Conservation (phyloP, 176 grass and related monocot genomes). For the Cymbopogon citratus region DNA sequence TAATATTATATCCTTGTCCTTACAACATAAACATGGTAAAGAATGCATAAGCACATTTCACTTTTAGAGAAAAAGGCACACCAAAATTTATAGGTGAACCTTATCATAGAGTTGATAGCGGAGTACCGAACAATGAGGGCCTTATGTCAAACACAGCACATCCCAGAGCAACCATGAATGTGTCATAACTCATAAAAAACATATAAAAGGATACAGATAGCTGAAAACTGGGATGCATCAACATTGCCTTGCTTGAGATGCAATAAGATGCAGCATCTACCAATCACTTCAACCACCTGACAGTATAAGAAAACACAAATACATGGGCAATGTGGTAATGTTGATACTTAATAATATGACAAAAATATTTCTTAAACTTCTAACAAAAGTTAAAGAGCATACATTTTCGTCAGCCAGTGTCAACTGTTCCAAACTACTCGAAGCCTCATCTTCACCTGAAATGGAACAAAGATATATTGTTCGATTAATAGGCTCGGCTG, state of each 20-base stretch:
- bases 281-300: constrained; percentile 69
- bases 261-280: constrained; percentile 67
- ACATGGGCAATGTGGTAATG: background rate
- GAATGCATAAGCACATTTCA: background rate
- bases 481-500: background rate
- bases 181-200: background rate
- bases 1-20: background rate
- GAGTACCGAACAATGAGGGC: background rate
- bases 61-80: background rate
- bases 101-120: background rate
- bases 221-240: constrained; percentile 89
- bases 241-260: constrained; percentile 74
- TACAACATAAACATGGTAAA: constrained; percentile 3
- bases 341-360: background rate
- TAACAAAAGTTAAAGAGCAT: constrained; percentile 10
- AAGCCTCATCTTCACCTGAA: constrained; percentile 76
- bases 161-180: background rate
- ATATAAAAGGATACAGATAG: constrained; percentile 95
- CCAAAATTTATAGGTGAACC: background rate
- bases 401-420: constrained; percentile 64
- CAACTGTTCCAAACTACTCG: constrained; percentile 56
- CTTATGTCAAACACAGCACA: background rate
- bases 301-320: constrained; percentile 10
- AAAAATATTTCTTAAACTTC: background rate
- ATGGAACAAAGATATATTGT: constrained; percentile 23